Percentiles rank a stretch among this genome's conserved stretches.
phyloP scores from a whole-genome alignment of 2,329 filamentous ascomycete genomes.

The Penicillium sumatraense region DNA sequence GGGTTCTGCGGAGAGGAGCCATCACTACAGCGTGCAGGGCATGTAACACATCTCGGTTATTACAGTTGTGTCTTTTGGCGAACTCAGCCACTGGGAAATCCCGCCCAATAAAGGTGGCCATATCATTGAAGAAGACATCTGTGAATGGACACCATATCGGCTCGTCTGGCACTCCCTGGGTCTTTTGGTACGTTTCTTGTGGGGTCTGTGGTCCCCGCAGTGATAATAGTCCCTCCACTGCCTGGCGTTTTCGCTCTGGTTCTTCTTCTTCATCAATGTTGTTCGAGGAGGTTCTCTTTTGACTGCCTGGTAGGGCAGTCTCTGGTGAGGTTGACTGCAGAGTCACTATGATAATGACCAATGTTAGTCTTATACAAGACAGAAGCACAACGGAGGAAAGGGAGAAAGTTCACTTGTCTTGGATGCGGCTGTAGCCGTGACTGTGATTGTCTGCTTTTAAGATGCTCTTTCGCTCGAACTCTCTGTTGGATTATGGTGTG shows the following conservation, averaged over 20 bases:
- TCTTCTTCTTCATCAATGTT: background rate
- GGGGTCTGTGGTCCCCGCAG: too few relatives aligned
- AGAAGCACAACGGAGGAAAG: background rate
- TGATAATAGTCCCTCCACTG: too few relatives aligned
- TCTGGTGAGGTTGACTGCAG: background rate
- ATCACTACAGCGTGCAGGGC: constrained; percentile 27
- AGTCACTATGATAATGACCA: background rate
- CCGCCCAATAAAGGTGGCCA: constrained; percentile 24
- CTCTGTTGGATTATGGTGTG: too few relatives aligned
- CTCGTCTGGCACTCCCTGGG: background rate
- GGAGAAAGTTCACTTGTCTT: too few relatives aligned
- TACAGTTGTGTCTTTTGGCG: constrained; percentile 27
- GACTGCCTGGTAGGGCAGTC: too few relatives aligned
- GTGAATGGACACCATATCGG: constrained; percentile 8
- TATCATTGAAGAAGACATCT: constrained; percentile 28
- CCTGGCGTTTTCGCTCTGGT: too few relatives aligned
- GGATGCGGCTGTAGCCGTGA: too few relatives aligned
- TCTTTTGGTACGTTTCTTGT: too few relatives aligned
- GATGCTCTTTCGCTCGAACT: too few relatives aligned
- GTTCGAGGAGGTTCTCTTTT: background rate
- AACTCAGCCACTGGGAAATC: constrained; percentile 31
- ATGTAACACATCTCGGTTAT: constrained; percentile 18
- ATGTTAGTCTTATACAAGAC: background rate
- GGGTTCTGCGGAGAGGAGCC: constrained; percentile 18
- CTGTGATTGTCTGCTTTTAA: too few relatives aligned